Conservation (phyloP, 2,329 filamentous ascomycete genomes). For the Penicillium sumatraense region DNA sequence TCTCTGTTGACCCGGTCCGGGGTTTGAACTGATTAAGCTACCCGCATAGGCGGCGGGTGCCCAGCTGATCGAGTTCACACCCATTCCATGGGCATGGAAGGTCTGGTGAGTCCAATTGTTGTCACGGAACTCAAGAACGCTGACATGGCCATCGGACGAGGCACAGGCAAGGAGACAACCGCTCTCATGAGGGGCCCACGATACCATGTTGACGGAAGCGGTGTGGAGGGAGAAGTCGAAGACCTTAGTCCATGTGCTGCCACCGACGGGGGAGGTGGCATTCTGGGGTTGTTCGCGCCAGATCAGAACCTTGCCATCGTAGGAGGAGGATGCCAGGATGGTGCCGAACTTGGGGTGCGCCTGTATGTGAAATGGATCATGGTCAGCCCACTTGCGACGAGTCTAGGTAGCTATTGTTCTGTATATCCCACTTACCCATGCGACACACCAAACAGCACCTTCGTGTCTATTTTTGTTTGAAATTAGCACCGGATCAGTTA, state of each 20-base stretch:
- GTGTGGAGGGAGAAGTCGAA: conserved; percentile 94
- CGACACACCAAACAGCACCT: conserved; percentile 95
- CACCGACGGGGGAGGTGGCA: conserved; percentile 44
- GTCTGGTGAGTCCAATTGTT: conserved; percentile 88
- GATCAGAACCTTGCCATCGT: conserved; percentile 98
- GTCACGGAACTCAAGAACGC: conserved; percentile 95
- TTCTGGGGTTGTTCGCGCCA: conserved; percentile 79
- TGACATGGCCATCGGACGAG: conserved; percentile 90
- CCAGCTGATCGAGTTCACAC: conserved; percentile 96
- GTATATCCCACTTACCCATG: conserved; percentile 66
- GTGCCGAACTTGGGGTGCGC: conserved; percentile 98
- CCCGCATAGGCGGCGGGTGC: conserved; percentile 84
- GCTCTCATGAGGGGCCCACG: conserved; percentile 96
- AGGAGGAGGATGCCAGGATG: conserved; percentile 92
- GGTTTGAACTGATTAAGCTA: conserved; percentile 76
- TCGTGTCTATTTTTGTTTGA: conserved; percentile 71
- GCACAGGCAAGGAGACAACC: conserved; percentile 95
- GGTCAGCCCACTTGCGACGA: conserved; percentile 11
- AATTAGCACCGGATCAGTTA: conserved; percentile 15
- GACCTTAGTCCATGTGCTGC: conserved; percentile 77
- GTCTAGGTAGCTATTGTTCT: neutral
- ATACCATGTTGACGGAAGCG: conserved; percentile 93
- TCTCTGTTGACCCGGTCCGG: conserved; percentile 67
- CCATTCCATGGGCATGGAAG: conserved; percentile 89
- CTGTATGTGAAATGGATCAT: conserved; percentile 34